These are phyloP conservation scores for Fraxinus albicans DNA, from an alignment of 305 asterid genomes.

Conservation along the genomic window DNA sequence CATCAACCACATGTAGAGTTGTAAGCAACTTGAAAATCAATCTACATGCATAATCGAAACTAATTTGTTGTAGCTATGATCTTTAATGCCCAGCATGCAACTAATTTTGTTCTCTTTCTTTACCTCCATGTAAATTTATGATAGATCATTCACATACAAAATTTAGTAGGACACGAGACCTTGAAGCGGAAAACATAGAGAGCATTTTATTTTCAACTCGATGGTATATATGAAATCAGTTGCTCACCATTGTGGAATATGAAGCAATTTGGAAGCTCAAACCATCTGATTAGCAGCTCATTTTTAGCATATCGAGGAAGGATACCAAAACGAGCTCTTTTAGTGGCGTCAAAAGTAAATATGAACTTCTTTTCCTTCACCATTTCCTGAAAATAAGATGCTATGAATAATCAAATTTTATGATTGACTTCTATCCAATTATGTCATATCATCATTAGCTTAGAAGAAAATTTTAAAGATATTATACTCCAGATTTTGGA, in stretches of 20 bases:
- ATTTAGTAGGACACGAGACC: not conserved
- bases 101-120: not conserved
- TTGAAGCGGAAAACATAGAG: not conserved
- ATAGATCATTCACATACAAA: not conserved
- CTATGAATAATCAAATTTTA: conserved; percentile 1
- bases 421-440: not conserved
- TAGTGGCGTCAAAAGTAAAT: conserved; percentile 70
- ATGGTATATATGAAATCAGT: conserved; percentile 9
- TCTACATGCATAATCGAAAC: conserved; percentile 5
- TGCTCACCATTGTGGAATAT: conserved; percentile 87
- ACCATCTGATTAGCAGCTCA: conserved; percentile 83
- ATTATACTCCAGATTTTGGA: not conserved
- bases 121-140: not conserved
- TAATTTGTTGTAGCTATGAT: conserved; percentile 61
- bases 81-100: not conserved
- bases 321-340: conserved; percentile 88
- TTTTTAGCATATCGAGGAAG: conserved; percentile 87
- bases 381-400: conserved; percentile 71
- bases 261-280: conserved; percentile 97
- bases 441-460: not conserved
- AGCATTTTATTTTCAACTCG: conserved; percentile 47
- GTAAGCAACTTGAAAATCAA: not conserved
- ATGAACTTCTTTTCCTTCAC: conserved; percentile 68
- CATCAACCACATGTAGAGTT: not conserved
- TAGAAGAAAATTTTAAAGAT: not conserved